Conservation (phyloP, 2,329 filamentous ascomycete species). For the Penicillium sp. region DNA sequence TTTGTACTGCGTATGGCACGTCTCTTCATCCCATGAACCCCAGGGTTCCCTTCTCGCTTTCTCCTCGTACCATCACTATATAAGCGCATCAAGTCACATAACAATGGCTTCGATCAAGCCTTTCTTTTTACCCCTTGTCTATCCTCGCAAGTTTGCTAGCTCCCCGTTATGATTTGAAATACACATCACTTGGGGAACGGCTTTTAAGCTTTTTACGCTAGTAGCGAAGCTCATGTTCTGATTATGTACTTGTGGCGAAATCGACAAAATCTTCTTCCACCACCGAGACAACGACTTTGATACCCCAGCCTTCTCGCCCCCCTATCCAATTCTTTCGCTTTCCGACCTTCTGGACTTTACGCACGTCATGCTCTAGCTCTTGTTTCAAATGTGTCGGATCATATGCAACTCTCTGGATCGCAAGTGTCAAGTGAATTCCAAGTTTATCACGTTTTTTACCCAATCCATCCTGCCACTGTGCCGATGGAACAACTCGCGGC, state of each 20-base stretch:
- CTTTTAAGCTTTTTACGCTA: no score
- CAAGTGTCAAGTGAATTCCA: conserved; percentile 28
- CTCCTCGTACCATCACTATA: no score
- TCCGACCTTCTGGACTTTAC: conserved; percentile 35
- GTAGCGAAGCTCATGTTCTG: background rate
- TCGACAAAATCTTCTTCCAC: conserved; percentile 19
- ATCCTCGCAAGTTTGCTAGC: no score
- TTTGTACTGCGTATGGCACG: no score
- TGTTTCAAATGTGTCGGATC: conserved; percentile 26
- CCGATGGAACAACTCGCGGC: conserved; percentile 26
- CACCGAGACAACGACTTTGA: conserved; percentile 23
- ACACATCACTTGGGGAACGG: no score
- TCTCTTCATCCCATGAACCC: no score
- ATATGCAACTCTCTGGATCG: conserved; percentile 23
- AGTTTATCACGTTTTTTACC: conserved; percentile 34
- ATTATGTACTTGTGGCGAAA: background rate
- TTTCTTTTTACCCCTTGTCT: no score
- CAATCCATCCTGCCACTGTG: conserved; percentile 29
- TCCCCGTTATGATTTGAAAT: no score
- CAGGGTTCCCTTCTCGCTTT: no score
- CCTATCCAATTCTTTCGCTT: conserved; percentile 40
- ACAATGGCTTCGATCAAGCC: no score
- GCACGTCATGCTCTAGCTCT: conserved; percentile 23
- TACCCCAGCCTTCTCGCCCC: conserved; percentile 29
- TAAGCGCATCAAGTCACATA: no score